Evolutionary conservation across 768 basidiomycete species (phyloP).

Genomic region (Cyclocybe cylindracea): DNA sequence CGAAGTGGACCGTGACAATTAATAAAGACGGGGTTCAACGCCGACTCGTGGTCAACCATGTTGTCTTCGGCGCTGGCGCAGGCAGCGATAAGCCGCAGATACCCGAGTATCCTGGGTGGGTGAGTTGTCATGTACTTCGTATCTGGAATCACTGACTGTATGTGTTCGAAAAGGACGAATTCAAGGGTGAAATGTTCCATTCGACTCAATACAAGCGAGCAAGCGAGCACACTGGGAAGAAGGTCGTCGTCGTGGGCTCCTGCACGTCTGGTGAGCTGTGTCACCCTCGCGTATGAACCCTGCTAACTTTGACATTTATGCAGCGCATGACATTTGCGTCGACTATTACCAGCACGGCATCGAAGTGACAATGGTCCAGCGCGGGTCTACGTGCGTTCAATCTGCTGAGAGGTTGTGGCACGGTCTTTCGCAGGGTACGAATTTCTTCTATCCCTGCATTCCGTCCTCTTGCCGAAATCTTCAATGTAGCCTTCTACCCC

Average conservation of each 20-base stretch:
- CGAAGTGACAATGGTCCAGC: constrained; percentile 21
- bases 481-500: constrained; percentile 33
- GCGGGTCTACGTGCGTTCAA: constrained; percentile 53
- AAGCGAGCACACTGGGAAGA: constrained; percentile 53
- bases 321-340: constrained; percentile 39
- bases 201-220: constrained; percentile 50
- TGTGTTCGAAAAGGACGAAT: constrained; percentile 31
- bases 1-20: constrained; percentile 38
- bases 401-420: constrained; percentile 39
- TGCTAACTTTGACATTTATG: not conserved
- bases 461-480: not conserved
- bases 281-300: not conserved
- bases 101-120: constrained; percentile 48
- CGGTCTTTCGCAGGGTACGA: constrained; percentile 25
- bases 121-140: constrained; percentile 4
- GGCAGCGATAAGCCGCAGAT: constrained; percentile 43
- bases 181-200: constrained; percentile 55
- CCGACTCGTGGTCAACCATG: constrained; percentile 43
- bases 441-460: not conserved
- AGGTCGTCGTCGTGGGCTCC: constrained; percentile 53
- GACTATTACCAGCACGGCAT: constrained; percentile 39
- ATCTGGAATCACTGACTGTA: too few relatives aligned
- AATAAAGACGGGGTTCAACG: constrained; percentile 38
- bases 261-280: constrained; percentile 45
- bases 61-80: constrained; percentile 58